Evolutionary conservation across 495 filamentous ascomycete species (phyloP).

Genomic region (Aspergillus mulundensis): DNA sequence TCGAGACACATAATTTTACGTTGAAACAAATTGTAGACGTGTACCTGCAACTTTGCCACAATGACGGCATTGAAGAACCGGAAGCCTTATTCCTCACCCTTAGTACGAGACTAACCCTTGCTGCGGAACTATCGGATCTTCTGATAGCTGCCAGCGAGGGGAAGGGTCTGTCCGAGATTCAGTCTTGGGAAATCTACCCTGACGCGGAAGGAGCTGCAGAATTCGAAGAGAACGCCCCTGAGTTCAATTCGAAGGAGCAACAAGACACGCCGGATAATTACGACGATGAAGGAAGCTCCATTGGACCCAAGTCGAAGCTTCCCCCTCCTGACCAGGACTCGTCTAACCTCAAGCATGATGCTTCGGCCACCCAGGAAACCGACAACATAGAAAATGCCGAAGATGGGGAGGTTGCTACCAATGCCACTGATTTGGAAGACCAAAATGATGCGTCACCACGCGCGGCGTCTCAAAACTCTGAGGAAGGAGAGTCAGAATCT

Average conservation of each 20-base stretch:
- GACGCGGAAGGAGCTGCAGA: slow-evolving; percentile 26
- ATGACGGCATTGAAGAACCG: slow-evolving; percentile 53
- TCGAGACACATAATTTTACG: slow-evolving; percentile 38
- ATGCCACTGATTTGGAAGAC: slow-evolving; percentile 5
- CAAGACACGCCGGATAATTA: slow-evolving; percentile 7
- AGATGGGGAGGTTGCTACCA: background rate
- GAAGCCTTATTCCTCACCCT: slow-evolving; percentile 57
- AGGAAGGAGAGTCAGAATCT: slow-evolving; percentile 31
- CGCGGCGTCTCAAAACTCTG: slow-evolving; percentile 24
- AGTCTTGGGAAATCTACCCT: slow-evolving; percentile 35
- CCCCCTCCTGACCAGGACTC: slow-evolving; percentile 7
- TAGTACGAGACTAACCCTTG: slow-evolving; percentile 35
- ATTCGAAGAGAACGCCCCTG: slow-evolving; percentile 10
- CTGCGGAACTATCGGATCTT: slow-evolving; percentile 46
- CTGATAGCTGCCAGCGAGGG: slow-evolving; percentile 52
- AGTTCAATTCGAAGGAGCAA: slow-evolving; percentile 8
- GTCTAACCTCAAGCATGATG: slow-evolving; percentile 7
- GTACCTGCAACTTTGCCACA: slow-evolving; percentile 52
- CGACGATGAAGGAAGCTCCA: background rate
- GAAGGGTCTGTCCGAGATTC: slow-evolving; percentile 55
- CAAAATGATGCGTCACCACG: slow-evolving; percentile 9
- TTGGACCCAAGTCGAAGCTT: background rate
- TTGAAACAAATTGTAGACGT: slow-evolving; percentile 55
- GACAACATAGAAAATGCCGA: background rate
- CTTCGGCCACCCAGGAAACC: slow-evolving; percentile 6